These are phyloP conservation scores for Yamadazyma endophytica DNA, from an alignment of 805 yeast species.

Conservation along the genomic window DNA sequence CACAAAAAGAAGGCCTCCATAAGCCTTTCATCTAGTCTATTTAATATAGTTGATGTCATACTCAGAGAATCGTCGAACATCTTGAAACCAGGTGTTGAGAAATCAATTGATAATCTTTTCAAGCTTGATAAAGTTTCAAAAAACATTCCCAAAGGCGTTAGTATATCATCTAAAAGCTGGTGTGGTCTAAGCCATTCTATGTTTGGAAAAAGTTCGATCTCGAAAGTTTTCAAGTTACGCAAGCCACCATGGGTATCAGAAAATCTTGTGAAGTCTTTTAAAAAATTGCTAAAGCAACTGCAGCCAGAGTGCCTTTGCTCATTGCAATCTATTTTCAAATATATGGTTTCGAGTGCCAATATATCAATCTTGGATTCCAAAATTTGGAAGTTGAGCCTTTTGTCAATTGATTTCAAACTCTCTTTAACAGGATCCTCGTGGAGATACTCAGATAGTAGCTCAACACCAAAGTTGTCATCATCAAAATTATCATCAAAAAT, in stretches of 20 bases:
- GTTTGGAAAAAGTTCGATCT: slow-evolving; percentile 27
- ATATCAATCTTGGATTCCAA: slow-evolving; percentile 23
- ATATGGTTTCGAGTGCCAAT: slow-evolving; percentile 16
- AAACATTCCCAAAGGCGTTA: slow-evolving; percentile 29
- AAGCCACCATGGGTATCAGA: slow-evolving; percentile 20
- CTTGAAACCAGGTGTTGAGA: slow-evolving; percentile 32
- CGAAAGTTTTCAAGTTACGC: slow-evolving; percentile 26
- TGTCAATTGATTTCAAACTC: slow-evolving; percentile 14
- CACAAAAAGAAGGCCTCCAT: slow-evolving; percentile 33
- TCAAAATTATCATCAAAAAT: slow-evolving; percentile 1
- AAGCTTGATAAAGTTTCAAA: slow-evolving; percentile 21
- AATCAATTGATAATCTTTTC: slow-evolving; percentile 23
- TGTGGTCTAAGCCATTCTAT: slow-evolving; percentile 33
- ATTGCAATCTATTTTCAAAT: slow-evolving; percentile 27
- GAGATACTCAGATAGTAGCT: slow-evolving; percentile 1
- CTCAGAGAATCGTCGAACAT: slow-evolving; percentile 31
- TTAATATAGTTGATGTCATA: slow-evolving; percentile 24
- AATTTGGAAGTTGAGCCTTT: slow-evolving; percentile 15
- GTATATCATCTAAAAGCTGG: slow-evolving; percentile 24
- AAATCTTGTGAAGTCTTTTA: slow-evolving; percentile 20
- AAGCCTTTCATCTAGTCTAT: slow-evolving; percentile 27
- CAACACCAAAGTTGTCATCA: slow-evolving; percentile 10
- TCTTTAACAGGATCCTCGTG: slow-evolving; percentile 3
- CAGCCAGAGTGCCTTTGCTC: slow-evolving; percentile 21
- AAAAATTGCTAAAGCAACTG: slow-evolving; percentile 23